Evolutionary conservation across 2,329 filamentous ascomycete genomes (phyloP), one percentile per base, ranked within the genome.

Genomic region (Diaporthe ilicicola): DNA sequence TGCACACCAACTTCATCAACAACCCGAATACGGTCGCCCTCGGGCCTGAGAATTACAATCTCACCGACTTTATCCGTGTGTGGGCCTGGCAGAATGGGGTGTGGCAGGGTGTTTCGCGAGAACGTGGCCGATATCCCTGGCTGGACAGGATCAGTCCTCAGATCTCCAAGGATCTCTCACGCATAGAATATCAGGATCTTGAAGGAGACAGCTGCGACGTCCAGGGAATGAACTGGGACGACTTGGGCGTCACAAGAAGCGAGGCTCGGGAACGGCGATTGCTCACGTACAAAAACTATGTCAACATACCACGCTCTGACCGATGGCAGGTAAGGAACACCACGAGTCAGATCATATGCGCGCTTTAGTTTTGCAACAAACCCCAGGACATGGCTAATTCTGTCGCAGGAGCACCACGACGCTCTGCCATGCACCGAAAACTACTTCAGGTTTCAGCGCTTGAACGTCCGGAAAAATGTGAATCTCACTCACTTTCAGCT

Each of bases 401-500:
- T 72, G 44, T 69, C 73, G 19, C 69, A 75, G 53, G 71, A 78
- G 5, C 77, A 77, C n/a, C 79, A 83, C 68, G 74, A 74, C 15
- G 73, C 75, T 37, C 76, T 87, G 6, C 81, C 81, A 0, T 78
- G 80, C 15, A 79, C 75, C 1, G 83, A 86, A 22, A 86, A 80
- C 74, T 91, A 86, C 76, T 91, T 91, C 76, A 84, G 84, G 64
- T 92, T 91, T 76, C 84, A 83, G 50, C 84, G 82, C 48, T 90
- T 90, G 84, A 83, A 87, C 72, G 82, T 91, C 51, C 83, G 85
- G 55, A 82, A 82, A 24, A 82, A 89, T 64, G 82, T 89, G 29
- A 82, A 85, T 72, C 79, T 92, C 22, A 82, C 88, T n/a, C 90
- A 92, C 79, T 92, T 92, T 72, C 90, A 92, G 76, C 82, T 92